These are phyloP conservation scores for Syncephalastrum monosporum DNA, from an alignment of 371 early-diverging fungal species.

Conservation along the genomic window DNA sequence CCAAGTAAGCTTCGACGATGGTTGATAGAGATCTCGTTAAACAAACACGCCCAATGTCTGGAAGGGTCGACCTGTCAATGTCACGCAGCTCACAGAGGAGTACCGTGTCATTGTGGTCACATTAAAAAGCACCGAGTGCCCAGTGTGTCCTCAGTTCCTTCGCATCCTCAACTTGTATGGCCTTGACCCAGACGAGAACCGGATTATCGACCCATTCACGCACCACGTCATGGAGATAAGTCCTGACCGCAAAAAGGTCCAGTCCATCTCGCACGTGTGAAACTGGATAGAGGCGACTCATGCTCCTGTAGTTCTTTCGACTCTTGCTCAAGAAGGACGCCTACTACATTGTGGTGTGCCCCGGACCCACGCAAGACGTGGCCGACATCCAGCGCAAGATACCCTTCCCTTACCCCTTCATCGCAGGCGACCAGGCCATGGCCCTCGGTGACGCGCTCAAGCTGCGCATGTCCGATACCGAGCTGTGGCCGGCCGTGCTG, in stretches of 20 bases:
- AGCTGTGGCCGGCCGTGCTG: conserved; percentile 39
- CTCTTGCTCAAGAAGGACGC: conserved; percentile 36
- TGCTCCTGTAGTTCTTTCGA: conserved; percentile 26
- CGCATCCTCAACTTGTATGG: conserved; percentile 41
- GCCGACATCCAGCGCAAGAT: conserved; percentile 23
- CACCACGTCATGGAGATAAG: conserved; percentile 17
- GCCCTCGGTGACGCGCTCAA: conserved; percentile 28
- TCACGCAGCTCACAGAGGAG: conserved; percentile 21
- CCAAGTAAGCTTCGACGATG: conserved; percentile 18
- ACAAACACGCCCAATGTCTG: background rate
- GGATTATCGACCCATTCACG: conserved; percentile 35
- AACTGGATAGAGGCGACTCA: background rate
- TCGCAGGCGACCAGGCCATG: conserved; percentile 31
- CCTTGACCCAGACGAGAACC: conserved; percentile 19
- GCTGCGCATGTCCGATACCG: conserved; percentile 27
- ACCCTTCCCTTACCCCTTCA: conserved; percentile 41
- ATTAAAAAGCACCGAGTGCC: conserved; percentile 29
- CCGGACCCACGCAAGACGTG: conserved; percentile 28
- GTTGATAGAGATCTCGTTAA: background rate
- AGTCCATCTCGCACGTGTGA: background rate
- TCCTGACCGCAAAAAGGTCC: conserved; percentile 23
- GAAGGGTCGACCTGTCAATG: conserved; percentile 30
- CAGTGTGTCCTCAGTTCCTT: conserved; percentile 37
- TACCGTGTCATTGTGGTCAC: conserved; percentile 38
- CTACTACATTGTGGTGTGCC: conserved; percentile 43